phyloP scores from a whole-genome alignment of 192 early-diverging fungal genomes.

The Coemansia sp. region DNA sequence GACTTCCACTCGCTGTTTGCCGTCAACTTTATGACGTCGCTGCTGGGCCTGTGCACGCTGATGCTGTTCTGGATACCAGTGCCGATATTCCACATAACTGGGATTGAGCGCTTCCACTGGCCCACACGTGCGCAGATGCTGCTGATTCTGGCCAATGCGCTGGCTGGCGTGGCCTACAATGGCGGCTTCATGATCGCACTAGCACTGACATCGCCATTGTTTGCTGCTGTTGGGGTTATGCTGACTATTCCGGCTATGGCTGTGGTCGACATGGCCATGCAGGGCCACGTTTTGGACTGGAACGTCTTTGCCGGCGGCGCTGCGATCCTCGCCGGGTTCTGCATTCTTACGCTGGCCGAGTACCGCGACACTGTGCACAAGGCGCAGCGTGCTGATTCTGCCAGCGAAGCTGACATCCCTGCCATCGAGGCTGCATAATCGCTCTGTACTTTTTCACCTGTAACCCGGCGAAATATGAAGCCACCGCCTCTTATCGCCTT shows the following conservation, averaged over 20 bases:
- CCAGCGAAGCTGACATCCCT: background rate
- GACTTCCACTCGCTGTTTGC: conserved; percentile 64
- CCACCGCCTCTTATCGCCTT: background rate
- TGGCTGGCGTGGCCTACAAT: conserved; percentile 74
- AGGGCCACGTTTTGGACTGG: conserved; percentile 54
- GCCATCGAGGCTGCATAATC: background rate
- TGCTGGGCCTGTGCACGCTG: conserved; percentile 69
- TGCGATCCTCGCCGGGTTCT: conserved; percentile 59
- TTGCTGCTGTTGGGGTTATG: conserved; percentile 81
- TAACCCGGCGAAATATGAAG: background rate
- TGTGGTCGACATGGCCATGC: conserved; percentile 56
- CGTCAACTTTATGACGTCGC: conserved; percentile 69
- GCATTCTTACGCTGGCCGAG: conserved; percentile 51
- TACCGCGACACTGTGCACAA: conserved; percentile 42
- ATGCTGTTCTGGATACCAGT: conserved; percentile 71
- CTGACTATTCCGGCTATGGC: conserved; percentile 75
- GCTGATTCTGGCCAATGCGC: conserved; percentile 63
- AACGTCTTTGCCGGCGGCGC: conserved; percentile 57
- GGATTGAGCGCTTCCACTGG: conserved; percentile 67
- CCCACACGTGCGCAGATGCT: conserved; percentile 58
- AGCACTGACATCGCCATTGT: conserved; percentile 64
- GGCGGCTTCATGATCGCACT: conserved; percentile 76
- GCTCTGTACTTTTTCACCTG: background rate
- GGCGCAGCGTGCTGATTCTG: background rate
- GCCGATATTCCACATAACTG: conserved; percentile 62